These are phyloP conservation scores for Passiflora organensis DNA, from an alignment of 345 rosid genomes.

Conservation along the genomic window DNA sequence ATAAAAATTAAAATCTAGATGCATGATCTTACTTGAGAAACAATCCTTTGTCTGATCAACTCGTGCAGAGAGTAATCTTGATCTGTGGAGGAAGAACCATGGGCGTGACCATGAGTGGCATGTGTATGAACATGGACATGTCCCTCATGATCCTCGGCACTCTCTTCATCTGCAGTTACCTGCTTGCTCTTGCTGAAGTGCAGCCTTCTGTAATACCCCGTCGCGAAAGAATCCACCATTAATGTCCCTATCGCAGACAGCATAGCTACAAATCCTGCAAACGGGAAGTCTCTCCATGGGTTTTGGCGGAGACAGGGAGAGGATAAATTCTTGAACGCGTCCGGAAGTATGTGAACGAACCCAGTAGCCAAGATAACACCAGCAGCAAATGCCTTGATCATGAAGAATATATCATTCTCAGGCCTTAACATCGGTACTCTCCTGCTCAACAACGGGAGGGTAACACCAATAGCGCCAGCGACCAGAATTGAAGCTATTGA, in stretches of 20 bases:
- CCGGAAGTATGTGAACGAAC: constrained; percentile 59
- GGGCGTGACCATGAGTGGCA: constrained; percentile 57
- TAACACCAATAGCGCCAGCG: constrained; percentile 50
- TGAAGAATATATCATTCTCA: constrained; percentile 49
- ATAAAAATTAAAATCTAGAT: neutral
- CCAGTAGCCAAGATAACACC: constrained; percentile 68
- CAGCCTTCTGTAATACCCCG: constrained; percentile 41
- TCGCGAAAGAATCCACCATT: constrained; percentile 51
- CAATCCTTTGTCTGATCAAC: constrained; percentile 40
- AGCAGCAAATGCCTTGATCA: constrained; percentile 59
- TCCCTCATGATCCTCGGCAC: constrained; percentile 27
- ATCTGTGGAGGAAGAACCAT: constrained; percentile 38
- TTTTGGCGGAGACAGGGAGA: constrained; percentile 38
- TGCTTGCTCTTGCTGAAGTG: constrained; percentile 26
- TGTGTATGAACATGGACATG: constrained; percentile 63
- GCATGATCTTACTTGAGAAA: constrained; percentile 37
- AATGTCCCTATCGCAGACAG: constrained; percentile 43
- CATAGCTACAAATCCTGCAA: constrained; percentile 59
- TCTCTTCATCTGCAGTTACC: constrained; percentile 34
- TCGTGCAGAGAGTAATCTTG: constrained; percentile 19
- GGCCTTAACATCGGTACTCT: constrained; percentile 35
- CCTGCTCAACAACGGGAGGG: constrained; percentile 41
- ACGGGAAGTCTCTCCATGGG: constrained; percentile 56
- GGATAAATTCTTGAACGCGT: constrained; percentile 47
- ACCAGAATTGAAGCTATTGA: constrained; percentile 50